Evolutionary conservation across 2,329 filamentous ascomycete genomes (phyloP).

Genomic region (Colletotrichum kahawae): DNA sequence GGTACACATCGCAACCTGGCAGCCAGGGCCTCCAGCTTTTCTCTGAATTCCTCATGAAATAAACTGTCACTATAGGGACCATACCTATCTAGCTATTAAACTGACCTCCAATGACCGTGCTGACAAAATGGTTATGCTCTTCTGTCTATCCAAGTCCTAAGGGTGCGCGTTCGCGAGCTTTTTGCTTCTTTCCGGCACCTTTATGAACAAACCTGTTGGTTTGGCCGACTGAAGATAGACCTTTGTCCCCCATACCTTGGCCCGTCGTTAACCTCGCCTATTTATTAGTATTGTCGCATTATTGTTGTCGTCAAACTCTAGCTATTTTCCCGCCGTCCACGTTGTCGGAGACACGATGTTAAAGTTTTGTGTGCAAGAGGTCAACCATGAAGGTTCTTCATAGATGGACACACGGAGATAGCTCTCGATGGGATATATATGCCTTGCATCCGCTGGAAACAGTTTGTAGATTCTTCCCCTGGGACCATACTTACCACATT

Average conservation of each 20-base stretch:
- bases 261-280: not conserved
- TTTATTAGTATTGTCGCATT: not conserved
- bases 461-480: not conserved
- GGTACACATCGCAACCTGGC: not conserved
- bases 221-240: not conserved
- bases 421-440: not conserved
- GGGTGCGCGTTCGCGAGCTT: too few species aligned
- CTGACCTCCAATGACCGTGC: not conserved
- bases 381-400: not conserved
- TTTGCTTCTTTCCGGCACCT: not conserved
- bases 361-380: not conserved
- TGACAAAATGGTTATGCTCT: not conserved
- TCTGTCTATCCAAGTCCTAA: not conserved
- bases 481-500: not conserved
- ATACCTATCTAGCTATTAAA: not conserved
- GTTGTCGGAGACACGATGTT: not conserved
- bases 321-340: not conserved
- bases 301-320: not conserved
- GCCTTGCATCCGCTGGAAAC: not conserved
- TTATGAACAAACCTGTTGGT: not conserved
- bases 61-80: not conserved
- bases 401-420: not conserved
- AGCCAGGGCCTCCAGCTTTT: not conserved
- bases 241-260: not conserved
- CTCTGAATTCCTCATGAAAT: not conserved